Conservation (phyloP, 495 filamentous ascomycete genomes). For the Trichoderma virens region DNA sequence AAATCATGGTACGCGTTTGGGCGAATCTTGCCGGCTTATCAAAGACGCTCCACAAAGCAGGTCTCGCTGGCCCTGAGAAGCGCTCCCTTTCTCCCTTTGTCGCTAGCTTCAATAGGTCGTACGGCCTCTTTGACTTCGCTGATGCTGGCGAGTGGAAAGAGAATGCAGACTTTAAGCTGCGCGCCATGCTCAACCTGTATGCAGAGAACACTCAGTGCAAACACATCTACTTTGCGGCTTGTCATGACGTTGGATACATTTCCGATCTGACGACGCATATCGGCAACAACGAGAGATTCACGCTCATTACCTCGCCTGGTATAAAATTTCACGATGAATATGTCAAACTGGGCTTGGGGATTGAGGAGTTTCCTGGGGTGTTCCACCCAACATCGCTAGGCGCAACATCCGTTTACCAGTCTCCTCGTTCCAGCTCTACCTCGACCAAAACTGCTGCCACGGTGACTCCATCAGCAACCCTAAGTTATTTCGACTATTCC, state of each 20-base stretch:
- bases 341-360: slow-evolving; percentile 25
- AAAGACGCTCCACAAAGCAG: slow-evolving; percentile 32
- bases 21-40: slow-evolving; percentile 37
- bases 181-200: slow-evolving; percentile 44
- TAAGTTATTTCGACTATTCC: slow-evolving; percentile 6
- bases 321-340: slow-evolving; percentile 24
- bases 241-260: slow-evolving; percentile 54
- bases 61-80: slow-evolving; percentile 42
- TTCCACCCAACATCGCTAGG: slow-evolving; percentile 32
- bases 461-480: neutral
- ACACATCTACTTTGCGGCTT: slow-evolving; percentile 58
- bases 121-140: slow-evolving; percentile 53
- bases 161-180: slow-evolving; percentile 51
- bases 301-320: slow-evolving; percentile 34
- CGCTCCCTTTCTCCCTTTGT: slow-evolving; percentile 45
- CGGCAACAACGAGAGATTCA: slow-evolving; percentile 36
- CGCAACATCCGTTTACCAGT: neutral
- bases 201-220: slow-evolving; percentile 55
- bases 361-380: slow-evolving; percentile 37
- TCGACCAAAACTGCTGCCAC: neutral
- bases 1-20: slow-evolving; percentile 55
- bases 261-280: slow-evolving; percentile 45
- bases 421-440: neutral
- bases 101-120: slow-evolving; percentile 51
- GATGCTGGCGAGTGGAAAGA: slow-evolving; percentile 57